These are phyloP conservation scores for Trametes gibbosa DNA, from an alignment of 768 basidiomycete species.

Conservation along the genomic window DNA sequence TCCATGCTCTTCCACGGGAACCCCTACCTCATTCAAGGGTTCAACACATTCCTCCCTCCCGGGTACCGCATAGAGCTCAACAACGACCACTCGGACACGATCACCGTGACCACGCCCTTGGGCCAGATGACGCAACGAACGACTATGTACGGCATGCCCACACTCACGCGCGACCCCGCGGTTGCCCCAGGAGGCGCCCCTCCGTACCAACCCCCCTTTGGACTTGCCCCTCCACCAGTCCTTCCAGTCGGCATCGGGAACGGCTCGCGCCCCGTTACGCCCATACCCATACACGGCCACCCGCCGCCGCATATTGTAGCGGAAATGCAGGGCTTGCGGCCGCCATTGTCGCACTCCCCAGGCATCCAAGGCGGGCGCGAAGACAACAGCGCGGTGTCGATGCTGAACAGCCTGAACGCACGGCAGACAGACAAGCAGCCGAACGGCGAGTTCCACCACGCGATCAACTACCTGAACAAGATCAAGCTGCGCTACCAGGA, in stretches of 20 bases:
- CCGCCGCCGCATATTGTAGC: conserved; percentile 23
- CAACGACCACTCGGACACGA: conserved; percentile 68
- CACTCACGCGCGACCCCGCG: conserved; percentile 31
- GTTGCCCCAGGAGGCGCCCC: conserved; percentile 17
- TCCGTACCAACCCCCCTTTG: conserved; percentile 24
- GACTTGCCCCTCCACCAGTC: conserved; percentile 23
- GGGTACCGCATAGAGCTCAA: conserved; percentile 93
- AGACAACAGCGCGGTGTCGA: conserved; percentile 45
- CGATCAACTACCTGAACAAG: conserved; percentile 97
- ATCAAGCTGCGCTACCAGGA: conserved; percentile 90
- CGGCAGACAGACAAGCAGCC: conserved; percentile 19
- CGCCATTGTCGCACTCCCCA: conserved; percentile 45
- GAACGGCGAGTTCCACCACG: conserved; percentile 80
- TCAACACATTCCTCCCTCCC: conserved; percentile 94
- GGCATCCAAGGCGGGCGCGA: conserved; percentile 27
- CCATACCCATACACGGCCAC: conserved; percentile 35
- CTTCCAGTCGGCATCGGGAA: conserved; percentile 36
- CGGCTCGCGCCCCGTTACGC: conserved; percentile 52
- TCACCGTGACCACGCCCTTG: conserved; percentile 78
- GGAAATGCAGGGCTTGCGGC: conserved; percentile 14
- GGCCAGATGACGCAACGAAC: conserved; percentile 71
- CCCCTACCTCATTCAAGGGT: conserved; percentile 88
- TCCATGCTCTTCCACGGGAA: conserved; percentile 91
- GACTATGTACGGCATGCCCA: conserved; percentile 35
- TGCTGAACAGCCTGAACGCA: conserved; percentile 53